Conservation (phyloP, 2,329 filamentous ascomycete genomes). For the Calonectria leucothoes region DNA sequence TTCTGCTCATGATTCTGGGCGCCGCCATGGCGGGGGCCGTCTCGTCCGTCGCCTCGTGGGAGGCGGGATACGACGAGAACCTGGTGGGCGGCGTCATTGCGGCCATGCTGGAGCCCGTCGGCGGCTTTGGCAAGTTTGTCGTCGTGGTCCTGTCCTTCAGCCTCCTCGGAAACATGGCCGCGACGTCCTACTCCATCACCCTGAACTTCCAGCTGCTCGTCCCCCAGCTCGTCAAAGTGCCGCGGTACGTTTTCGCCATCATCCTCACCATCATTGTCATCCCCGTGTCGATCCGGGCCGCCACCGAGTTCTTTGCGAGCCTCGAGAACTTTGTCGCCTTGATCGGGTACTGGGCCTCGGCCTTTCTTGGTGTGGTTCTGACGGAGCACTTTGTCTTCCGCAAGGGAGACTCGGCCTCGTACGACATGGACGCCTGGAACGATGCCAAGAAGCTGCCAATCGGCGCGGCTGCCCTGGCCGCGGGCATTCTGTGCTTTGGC, state of each 20-base stretch:
- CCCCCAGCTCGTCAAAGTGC: constrained; percentile 45
- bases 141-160: constrained; percentile 47
- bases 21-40: constrained; percentile 18
- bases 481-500: constrained; percentile 53
- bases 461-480: constrained; percentile 53
- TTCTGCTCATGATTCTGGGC: constrained; percentile 20
- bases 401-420: constrained; percentile 50
- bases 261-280: constrained; percentile 52
- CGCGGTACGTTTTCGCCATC: constrained; percentile 52
- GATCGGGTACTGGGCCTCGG: constrained; percentile 57
- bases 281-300: constrained; percentile 51
- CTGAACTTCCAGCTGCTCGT: constrained; percentile 53
- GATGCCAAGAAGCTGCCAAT: constrained; percentile 51
- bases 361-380: constrained; percentile 52
- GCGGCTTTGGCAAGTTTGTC: constrained; percentile 39
- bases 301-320: constrained; percentile 50
- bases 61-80: constrained; percentile 10
- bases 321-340: constrained; percentile 56
- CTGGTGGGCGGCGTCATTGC: constrained; percentile 5
- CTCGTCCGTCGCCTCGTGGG: constrained; percentile 1
- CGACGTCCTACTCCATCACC: constrained; percentile 49
- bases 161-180: constrained; percentile 48
- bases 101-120: constrained; percentile 16
- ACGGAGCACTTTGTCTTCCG: constrained; percentile 55
- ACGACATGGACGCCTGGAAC: constrained; percentile 55